These are phyloP conservation scores for Scenedesmus sp. DNA, from an alignment of 163 green algal species.

Conservation along the genomic window DNA sequence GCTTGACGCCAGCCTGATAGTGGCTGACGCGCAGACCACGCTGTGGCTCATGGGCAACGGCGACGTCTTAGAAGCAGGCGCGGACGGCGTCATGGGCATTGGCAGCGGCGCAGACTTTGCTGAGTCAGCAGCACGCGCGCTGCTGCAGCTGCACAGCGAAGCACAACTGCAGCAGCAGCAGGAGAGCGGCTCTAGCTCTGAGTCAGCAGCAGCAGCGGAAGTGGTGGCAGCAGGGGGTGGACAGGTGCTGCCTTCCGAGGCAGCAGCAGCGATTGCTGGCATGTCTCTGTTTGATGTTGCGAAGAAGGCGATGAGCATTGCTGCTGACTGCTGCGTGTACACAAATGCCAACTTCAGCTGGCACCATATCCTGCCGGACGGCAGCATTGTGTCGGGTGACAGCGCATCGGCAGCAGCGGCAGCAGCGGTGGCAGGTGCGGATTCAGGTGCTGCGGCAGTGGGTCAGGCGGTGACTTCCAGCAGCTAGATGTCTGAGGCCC, in stretches of 20 bases:
- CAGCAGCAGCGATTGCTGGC: not conserved
- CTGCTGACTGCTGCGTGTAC: conserved; percentile 96
- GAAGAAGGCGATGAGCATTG: conserved; percentile 89
- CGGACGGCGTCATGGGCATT: conserved; percentile 81
- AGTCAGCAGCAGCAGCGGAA: not conserved
- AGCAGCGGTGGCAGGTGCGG: not conserved
- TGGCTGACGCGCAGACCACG: conserved; percentile 41
- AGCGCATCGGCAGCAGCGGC: conserved; percentile 23
- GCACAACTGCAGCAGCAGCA: not conserved
- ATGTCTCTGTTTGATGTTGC: conserved; percentile 40
- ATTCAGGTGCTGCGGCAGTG: not conserved
- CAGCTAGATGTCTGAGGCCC: not conserved
- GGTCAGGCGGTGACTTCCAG: not conserved
- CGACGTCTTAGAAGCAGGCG: conserved; percentile 94
- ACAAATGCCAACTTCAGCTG: conserved; percentile 80
- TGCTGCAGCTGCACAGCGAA: conserved; percentile 40
- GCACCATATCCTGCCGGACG: conserved; percentile 40
- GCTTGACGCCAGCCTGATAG: conserved; percentile 41
- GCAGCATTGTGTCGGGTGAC: conserved; percentile 28
- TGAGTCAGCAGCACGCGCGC: conserved; percentile 36
- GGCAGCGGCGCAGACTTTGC: conserved; percentile 34
- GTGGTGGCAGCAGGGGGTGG: not conserved
- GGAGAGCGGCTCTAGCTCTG: no score
- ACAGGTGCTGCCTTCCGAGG: not conserved
- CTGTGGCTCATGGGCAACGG: conserved; percentile 94